Evolutionary conservation across 2,329 filamentous ascomycete genomes (phyloP).

Genomic region (Colletotrichum magnum): DNA sequence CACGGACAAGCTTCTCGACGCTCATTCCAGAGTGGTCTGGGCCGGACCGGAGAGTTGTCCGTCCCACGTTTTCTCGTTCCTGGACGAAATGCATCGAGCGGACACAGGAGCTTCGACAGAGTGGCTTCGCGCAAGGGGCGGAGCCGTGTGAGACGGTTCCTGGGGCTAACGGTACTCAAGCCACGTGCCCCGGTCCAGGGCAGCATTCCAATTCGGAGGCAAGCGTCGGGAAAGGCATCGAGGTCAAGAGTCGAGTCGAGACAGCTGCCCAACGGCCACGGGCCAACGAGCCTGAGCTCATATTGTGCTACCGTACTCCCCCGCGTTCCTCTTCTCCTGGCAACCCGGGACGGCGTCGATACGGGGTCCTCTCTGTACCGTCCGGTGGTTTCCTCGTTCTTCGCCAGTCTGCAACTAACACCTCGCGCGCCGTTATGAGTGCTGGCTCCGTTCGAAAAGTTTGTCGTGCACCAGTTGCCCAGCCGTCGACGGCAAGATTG

Average conservation of each 20-base stretch:
- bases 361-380: too few species aligned
- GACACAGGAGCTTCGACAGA: not conserved
- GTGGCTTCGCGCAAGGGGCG: not conserved
- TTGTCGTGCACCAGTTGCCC: not conserved
- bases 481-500: constrained; percentile 12
- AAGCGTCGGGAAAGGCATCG: not conserved
- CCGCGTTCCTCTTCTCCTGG: too few species aligned
- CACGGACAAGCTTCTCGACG: constrained; percentile 22
- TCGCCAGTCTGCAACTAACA: too few species aligned
- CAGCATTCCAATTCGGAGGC: not conserved
- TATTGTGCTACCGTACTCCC: too few species aligned
- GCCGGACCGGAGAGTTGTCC: constrained; percentile 24
- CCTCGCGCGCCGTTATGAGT: not conserved
- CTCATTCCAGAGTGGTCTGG: constrained; percentile 14
- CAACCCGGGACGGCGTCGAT: too few species aligned
- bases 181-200: constrained; percentile 6
- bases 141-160: constrained; percentile 9
- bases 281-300: too few species aligned
- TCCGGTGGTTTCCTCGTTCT: too few species aligned
- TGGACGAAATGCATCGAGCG: constrained; percentile 16
- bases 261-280: too few species aligned
- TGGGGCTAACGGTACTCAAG: not conserved
- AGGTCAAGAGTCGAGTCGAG: too few species aligned
- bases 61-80: constrained; percentile 33
- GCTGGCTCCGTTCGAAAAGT: constrained; percentile 1